Conservation (phyloP, 495 filamentous ascomycete species). For the Aspergillus kassunensis region DNA sequence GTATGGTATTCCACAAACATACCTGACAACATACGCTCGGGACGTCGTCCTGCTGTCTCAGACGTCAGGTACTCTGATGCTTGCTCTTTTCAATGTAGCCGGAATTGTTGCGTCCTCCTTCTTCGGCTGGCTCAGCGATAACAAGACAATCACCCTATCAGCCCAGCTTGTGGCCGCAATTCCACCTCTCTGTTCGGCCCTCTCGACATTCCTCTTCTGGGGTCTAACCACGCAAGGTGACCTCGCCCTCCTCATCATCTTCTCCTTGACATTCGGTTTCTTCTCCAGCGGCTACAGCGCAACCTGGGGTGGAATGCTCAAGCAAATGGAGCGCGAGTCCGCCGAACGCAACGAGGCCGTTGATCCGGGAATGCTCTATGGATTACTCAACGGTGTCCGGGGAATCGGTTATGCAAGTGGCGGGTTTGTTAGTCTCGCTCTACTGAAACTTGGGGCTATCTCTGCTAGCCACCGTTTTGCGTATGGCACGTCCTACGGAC, state of each 20-base stretch:
- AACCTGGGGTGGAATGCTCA: slow-evolving; percentile 61
- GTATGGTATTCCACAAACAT: slow-evolving; percentile 64
- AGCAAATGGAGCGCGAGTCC: slow-evolving; percentile 46
- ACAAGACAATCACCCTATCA: slow-evolving; percentile 22
- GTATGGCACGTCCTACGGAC: slow-evolving; percentile 39
- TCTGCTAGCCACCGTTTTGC: slow-evolving; percentile 22
- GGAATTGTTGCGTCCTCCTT: slow-evolving; percentile 54
- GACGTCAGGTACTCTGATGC: slow-evolving; percentile 45
- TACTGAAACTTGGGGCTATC: slow-evolving; percentile 33
- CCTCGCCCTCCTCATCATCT: slow-evolving; percentile 57
- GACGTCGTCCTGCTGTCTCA: slow-evolving; percentile 40
- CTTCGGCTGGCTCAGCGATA: slow-evolving; percentile 58
- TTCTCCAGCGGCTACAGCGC: slow-evolving; percentile 62
- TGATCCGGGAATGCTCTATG: slow-evolving; percentile 60
- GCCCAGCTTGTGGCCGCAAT: slow-evolving; percentile 53
- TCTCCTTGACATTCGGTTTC: slow-evolving; percentile 64
- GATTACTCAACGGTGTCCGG: slow-evolving; percentile 56
- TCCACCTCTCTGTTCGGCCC: slow-evolving; percentile 53
- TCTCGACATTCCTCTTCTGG: slow-evolving; percentile 65
- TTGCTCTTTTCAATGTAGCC: slow-evolving; percentile 56
- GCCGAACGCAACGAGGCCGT: slow-evolving; percentile 26
- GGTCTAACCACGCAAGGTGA: slow-evolving; percentile 47
- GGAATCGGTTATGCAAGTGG: slow-evolving; percentile 63
- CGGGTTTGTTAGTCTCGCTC: slow-evolving; percentile 55
- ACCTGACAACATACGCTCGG: slow-evolving; percentile 59